Conservation (phyloP, 768 basidiomycete genomes). For the Hericium erinaceus region DNA sequence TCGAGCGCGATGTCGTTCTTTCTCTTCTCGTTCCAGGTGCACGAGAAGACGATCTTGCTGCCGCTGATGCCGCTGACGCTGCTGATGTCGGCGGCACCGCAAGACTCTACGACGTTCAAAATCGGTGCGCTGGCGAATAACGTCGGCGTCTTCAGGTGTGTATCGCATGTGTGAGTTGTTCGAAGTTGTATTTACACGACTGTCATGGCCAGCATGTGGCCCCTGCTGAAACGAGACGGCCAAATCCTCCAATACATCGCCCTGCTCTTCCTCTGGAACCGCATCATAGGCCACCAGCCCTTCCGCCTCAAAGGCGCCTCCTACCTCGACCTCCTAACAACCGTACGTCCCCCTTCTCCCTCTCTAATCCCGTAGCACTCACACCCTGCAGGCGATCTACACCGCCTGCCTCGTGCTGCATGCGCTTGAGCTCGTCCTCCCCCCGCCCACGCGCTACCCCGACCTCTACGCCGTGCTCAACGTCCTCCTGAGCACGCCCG, state of each 20-base stretch:
- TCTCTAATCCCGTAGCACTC: no score
- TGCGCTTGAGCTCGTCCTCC: conserved; percentile 46
- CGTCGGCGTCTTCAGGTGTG: conserved; percentile 78
- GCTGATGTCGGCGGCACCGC: conserved; percentile 44
- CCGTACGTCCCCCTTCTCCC: conserved; percentile 28
- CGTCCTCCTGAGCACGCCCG: conserved; percentile 67
- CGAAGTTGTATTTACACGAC: background rate
- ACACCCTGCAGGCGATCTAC: conserved; percentile 40
- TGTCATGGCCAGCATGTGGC: conserved; percentile 70
- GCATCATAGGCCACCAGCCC: conserved; percentile 70
- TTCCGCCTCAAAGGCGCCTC: conserved; percentile 36
- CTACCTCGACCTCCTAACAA: conserved; percentile 43
- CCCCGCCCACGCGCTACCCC: conserved; percentile 70
- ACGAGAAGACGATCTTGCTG: conserved; percentile 86
- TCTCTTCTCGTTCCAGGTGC: conserved; percentile 93
- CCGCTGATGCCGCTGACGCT: conserved; percentile 81
- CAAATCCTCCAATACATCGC: conserved; percentile 66
- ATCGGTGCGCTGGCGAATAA: conserved; percentile 75
- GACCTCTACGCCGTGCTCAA: conserved; percentile 84
- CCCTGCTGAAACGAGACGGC: conserved; percentile 72
- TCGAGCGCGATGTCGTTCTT: conserved; percentile 87
- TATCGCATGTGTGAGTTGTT: background rate
- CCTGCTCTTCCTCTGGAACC: conserved; percentile 70
- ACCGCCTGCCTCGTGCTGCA: conserved; percentile 47
- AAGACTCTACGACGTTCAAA: conserved; percentile 51